Percentiles rank a stretch among this genome's conserved stretches.
phyloP scores from a whole-genome alignment of 495 filamentous ascomycete genomes.

The Pyrenopolyporus hunteri region DNA sequence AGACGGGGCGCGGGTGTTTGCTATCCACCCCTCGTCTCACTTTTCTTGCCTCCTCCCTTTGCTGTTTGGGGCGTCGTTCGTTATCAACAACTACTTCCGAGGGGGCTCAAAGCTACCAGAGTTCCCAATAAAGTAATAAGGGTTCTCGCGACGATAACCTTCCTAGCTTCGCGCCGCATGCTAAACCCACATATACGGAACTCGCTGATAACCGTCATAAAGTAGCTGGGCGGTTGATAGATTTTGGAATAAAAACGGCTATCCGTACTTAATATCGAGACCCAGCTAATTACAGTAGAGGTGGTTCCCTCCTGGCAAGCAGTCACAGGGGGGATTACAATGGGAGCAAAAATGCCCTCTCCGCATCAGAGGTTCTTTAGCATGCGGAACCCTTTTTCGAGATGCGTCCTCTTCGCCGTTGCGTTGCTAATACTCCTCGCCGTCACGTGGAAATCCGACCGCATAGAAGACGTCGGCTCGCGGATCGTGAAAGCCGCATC shows the following conservation, averaged over 20 bases:
- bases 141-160: conserved; percentile 31
- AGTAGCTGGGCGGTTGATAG: conserved; percentile 17
- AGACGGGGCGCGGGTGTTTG: conserved; percentile 27
- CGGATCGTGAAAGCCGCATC: conserved; percentile 47
- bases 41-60: conserved; percentile 20
- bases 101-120: conserved; percentile 19
- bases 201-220: conserved; percentile 37
- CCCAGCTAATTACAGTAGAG: conserved; percentile 16
- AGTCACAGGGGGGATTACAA: conserved; percentile 34
- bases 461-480: conserved; percentile 46
- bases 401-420: conserved; percentile 46
- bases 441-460: conserved; percentile 46
- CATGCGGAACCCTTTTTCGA: conserved; percentile 52
- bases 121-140: conserved; percentile 13
- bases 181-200: conserved; percentile 30
- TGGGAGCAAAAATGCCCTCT: conserved; percentile 47
- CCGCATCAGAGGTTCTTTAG: conserved; percentile 50
- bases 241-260: conserved; percentile 10
- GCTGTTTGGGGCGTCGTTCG: conserved; percentile 34
- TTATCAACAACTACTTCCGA: conserved; percentile 22
- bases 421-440: conserved; percentile 45
- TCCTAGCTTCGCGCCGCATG: conserved; percentile 37
- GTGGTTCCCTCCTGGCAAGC: conserved; percentile 27
- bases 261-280: not conserved
- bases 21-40: conserved; percentile 16